These are phyloP conservation scores for Solanum chaucha DNA, from an alignment of 257 asterid species.

Conservation along the genomic window DNA sequence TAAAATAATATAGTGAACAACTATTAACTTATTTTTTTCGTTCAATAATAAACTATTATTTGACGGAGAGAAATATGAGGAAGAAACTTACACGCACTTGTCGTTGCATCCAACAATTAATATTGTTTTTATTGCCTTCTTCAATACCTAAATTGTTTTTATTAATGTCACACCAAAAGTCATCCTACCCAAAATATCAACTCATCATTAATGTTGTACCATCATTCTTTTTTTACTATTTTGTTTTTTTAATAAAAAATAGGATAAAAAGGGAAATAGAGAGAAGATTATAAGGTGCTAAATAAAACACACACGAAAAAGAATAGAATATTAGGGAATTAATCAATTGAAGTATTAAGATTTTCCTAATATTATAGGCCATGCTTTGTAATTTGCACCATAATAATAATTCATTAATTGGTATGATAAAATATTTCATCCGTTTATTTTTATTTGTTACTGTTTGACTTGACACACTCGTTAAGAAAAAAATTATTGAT, in stretches of 20 bases:
- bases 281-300: background rate
- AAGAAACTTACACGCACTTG: background rate
- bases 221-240: background rate
- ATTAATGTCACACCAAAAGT: background rate
- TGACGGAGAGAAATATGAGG: too few species aligned
- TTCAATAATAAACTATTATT: too few species aligned
- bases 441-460: background rate
- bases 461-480: too few species aligned
- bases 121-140: background rate
- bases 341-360: background rate
- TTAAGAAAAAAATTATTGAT: too few species aligned
- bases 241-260: too few species aligned
- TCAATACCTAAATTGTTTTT: background rate
- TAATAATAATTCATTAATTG: background rate
- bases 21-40: too few species aligned
- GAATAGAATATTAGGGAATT: background rate
- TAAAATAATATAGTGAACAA: too few species aligned
- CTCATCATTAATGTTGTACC: background rate
- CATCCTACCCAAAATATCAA: background rate
- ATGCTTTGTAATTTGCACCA: background rate
- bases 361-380: background rate
- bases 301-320: background rate
- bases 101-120: background rate
- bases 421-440: background rate
- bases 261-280: background rate